These are phyloP conservation scores for Trichomonas gallinae DNA, from an alignment of 208 protist genomes.

Conservation along the genomic window DNA sequence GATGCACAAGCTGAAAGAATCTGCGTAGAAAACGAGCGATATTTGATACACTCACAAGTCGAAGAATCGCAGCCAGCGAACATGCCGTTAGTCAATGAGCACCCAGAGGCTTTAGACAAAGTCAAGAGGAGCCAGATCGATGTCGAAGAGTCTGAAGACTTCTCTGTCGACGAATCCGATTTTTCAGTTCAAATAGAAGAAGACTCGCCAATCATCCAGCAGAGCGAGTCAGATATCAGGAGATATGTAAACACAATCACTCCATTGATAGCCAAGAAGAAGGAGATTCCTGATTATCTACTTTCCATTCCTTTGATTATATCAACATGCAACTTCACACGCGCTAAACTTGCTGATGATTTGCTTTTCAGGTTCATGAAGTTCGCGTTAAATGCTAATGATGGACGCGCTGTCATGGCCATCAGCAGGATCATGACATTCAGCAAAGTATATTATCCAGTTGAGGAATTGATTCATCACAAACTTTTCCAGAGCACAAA, in stretches of 20 bases:
- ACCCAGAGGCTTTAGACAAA: not conserved
- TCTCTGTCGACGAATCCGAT: not conserved
- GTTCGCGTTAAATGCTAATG: not conserved
- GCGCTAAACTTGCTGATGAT: not conserved
- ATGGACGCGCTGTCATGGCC: not conserved
- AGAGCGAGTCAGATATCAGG: not conserved
- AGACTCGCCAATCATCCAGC: not conserved
- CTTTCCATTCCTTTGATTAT: not conserved
- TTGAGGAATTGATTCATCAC: not conserved
- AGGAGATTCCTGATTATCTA: not conserved
- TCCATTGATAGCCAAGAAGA: not conserved
- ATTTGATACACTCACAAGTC: not conserved
- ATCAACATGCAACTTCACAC: not conserved
- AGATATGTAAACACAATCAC: not conserved
- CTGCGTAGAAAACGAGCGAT: not conserved
- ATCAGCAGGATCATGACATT: not conserved
- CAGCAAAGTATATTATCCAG: not conserved
- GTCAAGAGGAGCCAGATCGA: not conserved
- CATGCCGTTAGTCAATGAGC: not conserved
- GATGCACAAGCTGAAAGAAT: not conserved
- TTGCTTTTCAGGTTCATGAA: not conserved
- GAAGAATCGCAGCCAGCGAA: not conserved
- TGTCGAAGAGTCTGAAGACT: not conserved
- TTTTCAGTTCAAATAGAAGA: not conserved
- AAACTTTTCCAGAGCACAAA: not conserved